These are phyloP conservation scores for Pyrenophora tritici-repentis DNA, from an alignment of 2,329 filamentous ascomycete genomes.

Conservation along the genomic window DNA sequence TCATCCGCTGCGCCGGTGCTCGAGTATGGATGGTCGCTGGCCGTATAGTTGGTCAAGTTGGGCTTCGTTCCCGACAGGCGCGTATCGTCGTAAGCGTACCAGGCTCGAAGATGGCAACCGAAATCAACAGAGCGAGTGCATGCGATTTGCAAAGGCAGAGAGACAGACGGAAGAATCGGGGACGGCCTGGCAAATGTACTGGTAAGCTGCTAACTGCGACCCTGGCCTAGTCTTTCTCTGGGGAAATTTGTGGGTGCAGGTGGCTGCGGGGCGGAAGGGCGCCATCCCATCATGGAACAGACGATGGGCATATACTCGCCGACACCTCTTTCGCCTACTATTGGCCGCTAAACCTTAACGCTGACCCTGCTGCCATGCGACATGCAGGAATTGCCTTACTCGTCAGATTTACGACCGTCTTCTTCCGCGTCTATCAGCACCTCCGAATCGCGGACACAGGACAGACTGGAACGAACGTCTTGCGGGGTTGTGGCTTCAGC, in stretches of 20 bases:
- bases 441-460: neutral
- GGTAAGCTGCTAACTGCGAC: conserved; percentile 19
- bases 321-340: conserved; percentile 39
- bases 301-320: conserved; percentile 25
- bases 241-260: conserved; percentile 18
- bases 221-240: conserved; percentile 29
- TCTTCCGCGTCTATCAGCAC: conserved; percentile 14
- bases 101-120: conserved; percentile 9
- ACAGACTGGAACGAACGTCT: neutral
- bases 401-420: conserved; percentile 9
- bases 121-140: conserved; percentile 11
- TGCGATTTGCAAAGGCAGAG: conserved; percentile 17
- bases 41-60: conserved; percentile 2
- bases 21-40: neutral
- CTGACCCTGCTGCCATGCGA: conserved; percentile 17
- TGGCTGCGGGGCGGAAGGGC: conserved; percentile 27
- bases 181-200: conserved; percentile 28
- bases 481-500: conserved; percentile 16
- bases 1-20: conserved; percentile 24
- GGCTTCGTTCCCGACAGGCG: neutral
- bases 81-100: conserved; percentile 1
- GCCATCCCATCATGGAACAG: conserved; percentile 21
- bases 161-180: conserved; percentile 24
- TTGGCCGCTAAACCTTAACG: conserved; percentile 27
- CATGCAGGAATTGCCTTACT: conserved; percentile 17